Evolutionary conservation across 768 basidiomycete genomes (phyloP).

Genomic region (Piloderma croceum): DNA sequence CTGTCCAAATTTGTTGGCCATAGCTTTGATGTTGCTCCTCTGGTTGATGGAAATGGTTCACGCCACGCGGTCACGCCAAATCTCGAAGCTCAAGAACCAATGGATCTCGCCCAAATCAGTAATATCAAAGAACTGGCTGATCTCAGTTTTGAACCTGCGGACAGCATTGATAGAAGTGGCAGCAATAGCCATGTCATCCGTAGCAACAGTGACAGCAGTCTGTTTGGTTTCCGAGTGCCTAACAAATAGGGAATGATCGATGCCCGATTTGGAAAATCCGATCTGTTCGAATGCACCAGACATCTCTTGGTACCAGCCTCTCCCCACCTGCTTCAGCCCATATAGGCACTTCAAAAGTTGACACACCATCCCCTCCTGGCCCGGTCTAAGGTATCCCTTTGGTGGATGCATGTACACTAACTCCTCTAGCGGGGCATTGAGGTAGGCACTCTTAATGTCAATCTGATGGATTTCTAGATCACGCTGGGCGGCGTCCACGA

Average conservation of each 20-base stretch:
- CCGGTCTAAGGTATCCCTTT: slow-evolving; percentile 7
- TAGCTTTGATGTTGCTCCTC: no score
- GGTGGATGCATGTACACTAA: slow-evolving; percentile 20
- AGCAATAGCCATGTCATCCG: slow-evolving; percentile 29
- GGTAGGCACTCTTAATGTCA: slow-evolving; percentile 20
- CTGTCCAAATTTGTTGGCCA: no score
- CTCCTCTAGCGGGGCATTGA: slow-evolving; percentile 19
- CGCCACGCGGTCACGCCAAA: neutral
- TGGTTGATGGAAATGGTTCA: no score
- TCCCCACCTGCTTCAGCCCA: slow-evolving; percentile 27
- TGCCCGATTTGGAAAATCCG: slow-evolving; percentile 12
- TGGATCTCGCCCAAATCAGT: slow-evolving; percentile 22
- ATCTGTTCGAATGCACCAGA: slow-evolving; percentile 7
- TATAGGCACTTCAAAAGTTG: slow-evolving; percentile 26
- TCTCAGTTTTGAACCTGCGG: slow-evolving; percentile 17
- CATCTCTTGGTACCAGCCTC: slow-evolving; percentile 25
- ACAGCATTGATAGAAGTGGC: slow-evolving; percentile 7
- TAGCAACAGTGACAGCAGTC: slow-evolving; percentile 19
- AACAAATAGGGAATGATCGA: slow-evolving; percentile 16
- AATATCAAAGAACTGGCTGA: slow-evolving; percentile 18
- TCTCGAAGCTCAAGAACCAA: slow-evolving; percentile 27
- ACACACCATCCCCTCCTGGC: slow-evolving; percentile 8
- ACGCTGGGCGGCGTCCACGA: slow-evolving; percentile 16
- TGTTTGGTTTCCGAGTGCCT: slow-evolving; percentile 1
- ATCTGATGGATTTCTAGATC: slow-evolving; percentile 18